Base-by-base conservation (phyloP, 139 green algal species). In the Mesotaenium endlicherianum region DNA sequence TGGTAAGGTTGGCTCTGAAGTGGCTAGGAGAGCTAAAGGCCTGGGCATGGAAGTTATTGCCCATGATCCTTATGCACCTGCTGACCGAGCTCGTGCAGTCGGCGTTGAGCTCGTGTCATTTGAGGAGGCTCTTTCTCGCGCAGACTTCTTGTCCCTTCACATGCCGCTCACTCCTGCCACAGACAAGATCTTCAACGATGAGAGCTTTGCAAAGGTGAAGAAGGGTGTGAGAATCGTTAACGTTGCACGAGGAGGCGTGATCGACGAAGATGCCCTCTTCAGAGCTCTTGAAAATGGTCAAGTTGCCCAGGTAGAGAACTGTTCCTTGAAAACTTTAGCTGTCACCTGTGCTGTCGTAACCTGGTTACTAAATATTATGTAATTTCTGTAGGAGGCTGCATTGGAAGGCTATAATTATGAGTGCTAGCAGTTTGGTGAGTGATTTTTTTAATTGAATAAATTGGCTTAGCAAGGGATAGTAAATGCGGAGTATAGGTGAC, bases 1-100 rank as follows among this genome's bases (percentile, higher is more conserved):
- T 72, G 95, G 95, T 58, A 98, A 98, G 93, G 95, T 98, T 17
- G 95, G 95, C 44, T 91, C 82, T 42, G 95, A 98, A 88, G 94
- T 98, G 31, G 95, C 92, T 0, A 89, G 95, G 45, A 91, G 95
- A 42, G 95, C 91, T 64, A 92, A 91, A 59, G 95, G 95, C 58
- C 92, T 98, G 57, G 95, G 95, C 85, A 93, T 95, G 88, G 90
- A 80, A 0, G 93, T 98, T 2, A 86, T 98, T 17, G 94, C 94
- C 0, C 93, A 98, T 82, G 95, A 98, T 88, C 95, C 95, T 1
- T 98, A 97, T 64, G 95, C 95, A 8, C 91, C 90, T 17, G 91
- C 90, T 57, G 94, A 97, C 78, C 92, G 93, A 59, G 94, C 93
- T 14, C 74, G 76, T 6, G 94, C 94, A 26, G 81, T 93, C 74